Base-by-base conservation (phyloP, 2,329 filamentous ascomycete species). In the Lojkania enalia region DNA sequence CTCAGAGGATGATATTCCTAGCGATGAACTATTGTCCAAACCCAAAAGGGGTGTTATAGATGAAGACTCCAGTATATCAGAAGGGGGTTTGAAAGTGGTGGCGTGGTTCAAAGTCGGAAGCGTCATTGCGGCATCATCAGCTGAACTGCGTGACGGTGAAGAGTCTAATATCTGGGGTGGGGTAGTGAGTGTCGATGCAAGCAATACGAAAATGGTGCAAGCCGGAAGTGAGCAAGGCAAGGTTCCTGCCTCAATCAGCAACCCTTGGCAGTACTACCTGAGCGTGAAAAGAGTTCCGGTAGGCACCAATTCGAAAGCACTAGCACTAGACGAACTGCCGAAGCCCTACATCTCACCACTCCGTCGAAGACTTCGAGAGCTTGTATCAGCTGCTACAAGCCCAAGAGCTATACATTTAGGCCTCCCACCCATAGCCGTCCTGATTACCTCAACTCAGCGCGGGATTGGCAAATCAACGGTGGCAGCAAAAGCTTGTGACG, bases 91-190 rank as follows among this genome's bases (percentile, higher is more conserved):
- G 15, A 71, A 68, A 35, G 63, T 61, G 9, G 87, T 95, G 15
- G 91, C 89, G 5, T 99, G 94, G 94, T 97, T 96, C 76, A 88
- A 85, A 53, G 87, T 99, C 30, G 86, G 87, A 29, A 87, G 89
- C 47, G 85, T 95, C 23, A 71, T 74, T 35, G 71, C 74, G 6
- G 67, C 71, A n/a, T 57, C 66, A 5, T 57, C 70, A 9, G 70
- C 72, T 74, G 62, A 83, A 74, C 56, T 84, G 74, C 57, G 76
- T 61, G 60, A 81, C 5, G 77, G 80, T n/a, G 80, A 83, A 23
- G 81, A 81, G 3, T 81, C 85, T 37, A 85, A 88, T 40, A 75
- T 85, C 6, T 99, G 94, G 94, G 90, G 89, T 27, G 87, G 88
- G 1, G 84, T 92, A 29, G 89, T 87, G 2, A 86, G 86, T 35